A percentile compares a stretch with the other conserved stretches of the same genome.
phyloP scores from a whole-genome alignment of 2,329 filamentous ascomycete species.

The Sclerotinia sclerotiorum region DNA sequence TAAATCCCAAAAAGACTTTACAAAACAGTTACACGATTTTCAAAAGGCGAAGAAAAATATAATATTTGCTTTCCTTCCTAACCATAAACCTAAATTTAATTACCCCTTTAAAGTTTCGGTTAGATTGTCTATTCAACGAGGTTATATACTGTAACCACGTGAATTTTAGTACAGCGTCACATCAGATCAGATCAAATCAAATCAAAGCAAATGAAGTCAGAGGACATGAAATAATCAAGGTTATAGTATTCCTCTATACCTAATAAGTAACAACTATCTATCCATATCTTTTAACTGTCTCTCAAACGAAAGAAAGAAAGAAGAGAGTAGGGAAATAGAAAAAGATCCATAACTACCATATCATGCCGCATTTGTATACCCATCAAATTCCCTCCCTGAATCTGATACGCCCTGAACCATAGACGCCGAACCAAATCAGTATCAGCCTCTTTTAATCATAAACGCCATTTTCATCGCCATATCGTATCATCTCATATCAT shows the following conservation, averaged over 20 bases:
- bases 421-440: constrained; percentile 11
- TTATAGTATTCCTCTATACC: not conserved
- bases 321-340: not conserved
- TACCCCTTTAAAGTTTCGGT: too few species aligned
- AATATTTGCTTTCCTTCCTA: too few species aligned
- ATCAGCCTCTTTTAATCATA: not conserved
- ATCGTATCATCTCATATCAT: constrained; percentile 1
- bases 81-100: too few species aligned
- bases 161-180: too few species aligned
- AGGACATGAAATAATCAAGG: not conserved
- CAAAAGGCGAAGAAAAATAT: too few species aligned
- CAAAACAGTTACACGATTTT: too few species aligned
- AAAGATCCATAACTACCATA: not conserved
- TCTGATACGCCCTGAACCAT: not conserved
- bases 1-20: too few species aligned
- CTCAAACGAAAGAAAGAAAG: not conserved
- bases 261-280: not conserved
- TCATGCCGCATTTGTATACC: not conserved
- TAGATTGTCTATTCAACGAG: too few species aligned
- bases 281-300: not conserved
- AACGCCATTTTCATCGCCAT: constrained; percentile 4
- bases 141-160: not conserved
- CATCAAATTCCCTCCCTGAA: not conserved
- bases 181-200: too few species aligned
- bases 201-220: too few species aligned